Conservation (phyloP, 1,284 basidiomycete species). For the Inonotus hispidus region DNA sequence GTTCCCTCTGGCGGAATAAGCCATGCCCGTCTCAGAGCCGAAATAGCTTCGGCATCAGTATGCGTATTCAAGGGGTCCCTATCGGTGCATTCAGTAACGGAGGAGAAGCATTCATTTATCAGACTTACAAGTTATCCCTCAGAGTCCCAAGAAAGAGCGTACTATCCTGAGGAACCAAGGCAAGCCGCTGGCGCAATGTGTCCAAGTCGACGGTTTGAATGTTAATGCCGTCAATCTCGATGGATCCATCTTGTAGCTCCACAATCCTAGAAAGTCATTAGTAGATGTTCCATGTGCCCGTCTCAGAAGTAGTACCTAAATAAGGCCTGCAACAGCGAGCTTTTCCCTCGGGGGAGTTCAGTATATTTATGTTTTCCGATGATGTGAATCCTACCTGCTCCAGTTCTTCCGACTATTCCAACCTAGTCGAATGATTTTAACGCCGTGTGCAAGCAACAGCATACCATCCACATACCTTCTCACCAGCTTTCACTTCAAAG, state of each 20-base stretch:
- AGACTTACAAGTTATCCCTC: conserved; percentile 58
- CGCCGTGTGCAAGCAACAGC: background rate
- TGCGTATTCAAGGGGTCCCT: conserved; percentile 56
- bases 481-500: conserved; percentile 59
- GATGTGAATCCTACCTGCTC: conserved; percentile 43
- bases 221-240: conserved; percentile 69
- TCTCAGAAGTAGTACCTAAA: conserved; percentile 46
- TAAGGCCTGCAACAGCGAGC: conserved; percentile 67
- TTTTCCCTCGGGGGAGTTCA: conserved; percentile 48
- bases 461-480: conserved; percentile 46
- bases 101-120: background rate
- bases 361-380: background rate
- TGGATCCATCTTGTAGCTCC: conserved; percentile 55
- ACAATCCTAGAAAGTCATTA: conserved; percentile 46
- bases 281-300: background rate
- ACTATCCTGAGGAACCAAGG: conserved; percentile 70
- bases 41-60: conserved; percentile 50
- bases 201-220: conserved; percentile 52
- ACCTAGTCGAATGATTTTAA: conserved; percentile 33
- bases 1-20: conserved; percentile 47
- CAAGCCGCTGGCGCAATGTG: conserved; percentile 53
- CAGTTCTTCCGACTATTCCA: conserved; percentile 72
- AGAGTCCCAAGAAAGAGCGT: conserved; percentile 61
- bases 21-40: conserved; percentile 53
- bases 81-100: conserved; percentile 1